These are phyloP conservation scores for Chaetoceros muelleri DNA, from an alignment of 108 stramenopile species.

Conservation along the genomic window DNA sequence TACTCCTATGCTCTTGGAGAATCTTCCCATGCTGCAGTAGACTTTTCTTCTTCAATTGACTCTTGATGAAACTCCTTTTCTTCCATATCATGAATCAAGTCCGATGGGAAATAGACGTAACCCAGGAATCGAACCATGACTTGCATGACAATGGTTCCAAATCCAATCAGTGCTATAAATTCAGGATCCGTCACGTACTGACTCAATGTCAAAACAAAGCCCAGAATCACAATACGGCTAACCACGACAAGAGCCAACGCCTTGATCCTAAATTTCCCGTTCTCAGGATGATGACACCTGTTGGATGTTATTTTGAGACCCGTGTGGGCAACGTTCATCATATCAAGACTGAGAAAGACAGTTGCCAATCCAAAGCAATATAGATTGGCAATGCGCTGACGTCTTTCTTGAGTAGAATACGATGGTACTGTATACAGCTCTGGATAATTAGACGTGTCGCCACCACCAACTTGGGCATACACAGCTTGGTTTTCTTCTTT, in stretches of 20 bases:
- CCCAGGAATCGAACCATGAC: background rate
- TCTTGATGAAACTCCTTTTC: background rate
- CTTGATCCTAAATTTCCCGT: background rate
- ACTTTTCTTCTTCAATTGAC: background rate
- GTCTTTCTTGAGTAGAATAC: conserved; percentile 18
- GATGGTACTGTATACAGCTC: background rate
- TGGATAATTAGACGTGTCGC: background rate
- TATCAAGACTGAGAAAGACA: conserved; percentile 27
- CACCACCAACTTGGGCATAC: background rate
- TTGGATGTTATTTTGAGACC: conserved; percentile 5
- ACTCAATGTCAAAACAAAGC: conserved; percentile 20
- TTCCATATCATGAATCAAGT: background rate
- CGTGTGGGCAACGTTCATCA: conserved; percentile 24
- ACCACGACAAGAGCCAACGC: conserved; percentile 1
- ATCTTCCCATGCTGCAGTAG: too few species aligned
- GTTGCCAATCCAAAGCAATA: conserved; percentile 27
- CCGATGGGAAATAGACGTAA: background rate
- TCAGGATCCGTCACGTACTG: conserved; percentile 23
- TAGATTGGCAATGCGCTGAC: conserved; percentile 23
- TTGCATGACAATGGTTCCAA: conserved; percentile 13
- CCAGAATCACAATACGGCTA: conserved; percentile 13
- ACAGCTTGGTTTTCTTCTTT: background rate
- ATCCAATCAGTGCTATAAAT: conserved; percentile 15
- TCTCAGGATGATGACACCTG: conserved; percentile 2
- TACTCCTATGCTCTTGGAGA: too few species aligned